These are phyloP conservation scores for Coelastrella sp. DNA, from an alignment of 139 green algal genomes.

Conservation along the genomic window DNA sequence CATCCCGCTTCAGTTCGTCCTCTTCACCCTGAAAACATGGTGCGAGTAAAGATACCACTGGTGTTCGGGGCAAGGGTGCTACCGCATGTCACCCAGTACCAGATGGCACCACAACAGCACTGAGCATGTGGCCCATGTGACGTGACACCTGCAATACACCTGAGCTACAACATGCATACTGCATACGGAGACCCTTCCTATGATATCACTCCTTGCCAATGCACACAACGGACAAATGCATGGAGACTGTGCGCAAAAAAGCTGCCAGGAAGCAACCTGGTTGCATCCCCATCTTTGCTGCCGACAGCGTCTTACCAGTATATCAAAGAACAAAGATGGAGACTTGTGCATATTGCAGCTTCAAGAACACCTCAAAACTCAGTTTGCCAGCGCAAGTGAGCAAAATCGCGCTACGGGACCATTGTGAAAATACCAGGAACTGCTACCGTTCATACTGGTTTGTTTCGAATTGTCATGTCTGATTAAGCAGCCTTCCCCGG, in stretches of 20 bases:
- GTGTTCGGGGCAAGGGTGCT: background rate
- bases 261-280: no score
- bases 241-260: no score
- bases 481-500: no score
- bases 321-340: constrained; percentile 41
- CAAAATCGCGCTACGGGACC: no score
- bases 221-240: no score
- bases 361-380: no score
- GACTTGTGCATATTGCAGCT: constrained; percentile 30
- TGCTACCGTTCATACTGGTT: no score
- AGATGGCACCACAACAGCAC: background rate
- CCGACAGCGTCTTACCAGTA: constrained; percentile 23
- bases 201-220: no score
- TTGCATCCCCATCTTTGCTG: background rate
- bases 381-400: no score
- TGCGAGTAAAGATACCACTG: background rate
- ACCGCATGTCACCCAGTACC: background rate
- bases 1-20: constrained; percentile 32
- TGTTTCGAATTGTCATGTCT: no score
- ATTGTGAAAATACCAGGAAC: no score
- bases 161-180: background rate
- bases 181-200: no score
- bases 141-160: background rate
- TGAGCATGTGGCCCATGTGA: background rate
- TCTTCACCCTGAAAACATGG: constrained; percentile 17